phyloP scores from a whole-genome alignment of 1,139 yeast species.

The Zygoascus sp. region DNA sequence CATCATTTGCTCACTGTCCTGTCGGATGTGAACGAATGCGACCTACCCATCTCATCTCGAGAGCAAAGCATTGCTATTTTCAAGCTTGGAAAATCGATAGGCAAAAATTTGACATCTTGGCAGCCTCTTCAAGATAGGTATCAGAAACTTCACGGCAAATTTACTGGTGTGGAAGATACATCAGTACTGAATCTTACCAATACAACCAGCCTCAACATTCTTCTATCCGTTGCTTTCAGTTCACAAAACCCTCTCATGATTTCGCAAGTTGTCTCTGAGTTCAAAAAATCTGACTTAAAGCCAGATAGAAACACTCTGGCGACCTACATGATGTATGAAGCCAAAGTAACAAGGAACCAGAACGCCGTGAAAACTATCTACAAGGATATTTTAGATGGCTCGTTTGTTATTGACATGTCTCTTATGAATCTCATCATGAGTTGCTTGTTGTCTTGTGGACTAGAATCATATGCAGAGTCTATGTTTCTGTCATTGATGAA shows the following conservation, averaged over 20 bases:
- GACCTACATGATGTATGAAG: slow-evolving; percentile 16
- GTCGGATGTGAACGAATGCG: slow-evolving; percentile 18
- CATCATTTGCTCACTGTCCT: slow-evolving; percentile 12
- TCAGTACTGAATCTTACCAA: slow-evolving; percentile 7
- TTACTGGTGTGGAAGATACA: neutral
- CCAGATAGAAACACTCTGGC: slow-evolving; percentile 20
- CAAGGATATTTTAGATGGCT: slow-evolving; percentile 13
- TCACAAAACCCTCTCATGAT: slow-evolving; percentile 13
- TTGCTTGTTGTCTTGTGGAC: slow-evolving; percentile 17
- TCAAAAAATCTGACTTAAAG: slow-evolving; percentile 12
- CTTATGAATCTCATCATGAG: slow-evolving; percentile 18
- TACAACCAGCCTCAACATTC: slow-evolving; percentile 17
- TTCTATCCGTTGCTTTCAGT: slow-evolving; percentile 15
- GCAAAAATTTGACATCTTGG: slow-evolving; percentile 9
- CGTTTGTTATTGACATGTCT: slow-evolving; percentile 18
- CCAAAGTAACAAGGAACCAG: slow-evolving; percentile 10
- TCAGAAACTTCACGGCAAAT: neutral
- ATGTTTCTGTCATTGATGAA: slow-evolving; percentile 13
- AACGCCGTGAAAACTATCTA: slow-evolving; percentile 15
- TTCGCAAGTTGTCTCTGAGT: slow-evolving; percentile 11
- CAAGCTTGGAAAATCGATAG: slow-evolving; percentile 7
- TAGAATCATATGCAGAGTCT: slow-evolving; percentile 16
- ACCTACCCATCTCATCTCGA: slow-evolving; percentile 20
- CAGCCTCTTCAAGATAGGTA: slow-evolving; percentile 11
- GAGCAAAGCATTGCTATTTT: slow-evolving; percentile 15